Conservation (phyloP, 2,329 filamentous ascomycete species). For the Fusarium sp. region DNA sequence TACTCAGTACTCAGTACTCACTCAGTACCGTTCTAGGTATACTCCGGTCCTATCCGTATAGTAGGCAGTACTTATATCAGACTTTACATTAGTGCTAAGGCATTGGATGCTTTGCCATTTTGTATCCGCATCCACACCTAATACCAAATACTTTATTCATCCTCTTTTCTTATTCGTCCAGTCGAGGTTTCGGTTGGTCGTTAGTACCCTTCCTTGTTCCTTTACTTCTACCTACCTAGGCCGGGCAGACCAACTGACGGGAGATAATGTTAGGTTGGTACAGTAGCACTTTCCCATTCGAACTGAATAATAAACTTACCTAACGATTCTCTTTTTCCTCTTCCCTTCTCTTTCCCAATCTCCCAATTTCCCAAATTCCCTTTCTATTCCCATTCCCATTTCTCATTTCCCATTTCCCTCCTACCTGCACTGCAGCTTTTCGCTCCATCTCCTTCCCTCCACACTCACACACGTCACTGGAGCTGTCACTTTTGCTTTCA, state of each 20-base stretch:
- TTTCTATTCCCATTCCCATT: slow-evolving; percentile 25
- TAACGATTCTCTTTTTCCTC: slow-evolving; percentile 31
- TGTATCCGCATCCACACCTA: slow-evolving; percentile 36
- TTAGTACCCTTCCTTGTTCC: slow-evolving; percentile 32
- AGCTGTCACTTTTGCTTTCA: slow-evolving; percentile 4
- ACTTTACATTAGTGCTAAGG: slow-evolving; percentile 30
- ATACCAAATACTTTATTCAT: slow-evolving; percentile 39
- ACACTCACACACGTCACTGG: slow-evolving; percentile 24
- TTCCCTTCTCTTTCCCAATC: slow-evolving; percentile 24
- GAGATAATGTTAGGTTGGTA: slow-evolving; percentile 18
- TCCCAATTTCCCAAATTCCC: slow-evolving; percentile 16
- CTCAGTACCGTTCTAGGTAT: too few relatives aligned
- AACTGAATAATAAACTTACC: slow-evolving; percentile 29
- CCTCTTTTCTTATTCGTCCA: slow-evolving; percentile 36
- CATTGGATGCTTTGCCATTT: slow-evolving; percentile 24
- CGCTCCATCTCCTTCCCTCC: slow-evolving; percentile 19
- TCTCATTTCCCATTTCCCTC: slow-evolving; percentile 13
- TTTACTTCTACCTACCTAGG: slow-evolving; percentile 25
- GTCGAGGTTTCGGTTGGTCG: slow-evolving; percentile 38
- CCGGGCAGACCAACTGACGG: slow-evolving; percentile 1
- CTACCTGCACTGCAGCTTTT: neutral
- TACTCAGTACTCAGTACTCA: neutral
- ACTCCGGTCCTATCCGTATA: neutral
- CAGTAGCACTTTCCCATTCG: slow-evolving; percentile 31
- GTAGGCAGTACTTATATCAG: slow-evolving; percentile 18